Evolutionary conservation across 1,139 yeast species (phyloP), one percentile per base, ranked within the genome.

Genomic region (Tardiomyces digboiensis): DNA sequence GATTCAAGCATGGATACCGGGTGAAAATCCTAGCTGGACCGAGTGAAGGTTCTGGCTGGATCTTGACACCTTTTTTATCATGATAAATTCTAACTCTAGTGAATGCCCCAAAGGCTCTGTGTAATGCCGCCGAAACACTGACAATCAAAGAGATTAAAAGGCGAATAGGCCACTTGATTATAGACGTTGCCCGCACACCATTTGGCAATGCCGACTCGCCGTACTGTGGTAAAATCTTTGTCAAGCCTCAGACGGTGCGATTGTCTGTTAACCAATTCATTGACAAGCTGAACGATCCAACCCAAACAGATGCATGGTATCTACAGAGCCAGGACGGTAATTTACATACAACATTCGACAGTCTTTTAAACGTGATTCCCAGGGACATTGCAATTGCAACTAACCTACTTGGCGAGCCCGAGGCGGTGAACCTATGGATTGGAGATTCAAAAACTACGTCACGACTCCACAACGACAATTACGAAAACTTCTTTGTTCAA

Each of bases 151-250:
- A 52, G 44, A 45, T 58, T 22, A 38, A 46, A 10, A 38, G 46
- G 3, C 45, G 42, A 29, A 45, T 60, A 42, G 49, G 44, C 16
- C 40, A 42, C 13, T 41, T 46, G 12, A 38, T 21, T 13, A 51
- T 61, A 29, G 50, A 52, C 7, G 62, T 66, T 1, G 70, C 71
- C 0, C 58, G 56, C 33, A 66, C 71, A 0, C 70, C 70, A 7
- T 42, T 49, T 19, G 71, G 71, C 4, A 60, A 62, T 41, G 71
- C 71, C 2, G 71, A 66, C 42, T 52, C 70, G 6, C 70, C 70
- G 1, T 46, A 61, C 5, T 61, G 56, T 18, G 46, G 33, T 8
- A n/a, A 42, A 12, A 42, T 51, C 22, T 60, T 66, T 49, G 64
- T 63, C 19, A 57, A 64, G 47, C 70, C 71, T 2, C 53, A 54